These are phyloP conservation scores for Orobanche coerulescens DNA, from an alignment of 257 asterid species.

Conservation along the genomic window DNA sequence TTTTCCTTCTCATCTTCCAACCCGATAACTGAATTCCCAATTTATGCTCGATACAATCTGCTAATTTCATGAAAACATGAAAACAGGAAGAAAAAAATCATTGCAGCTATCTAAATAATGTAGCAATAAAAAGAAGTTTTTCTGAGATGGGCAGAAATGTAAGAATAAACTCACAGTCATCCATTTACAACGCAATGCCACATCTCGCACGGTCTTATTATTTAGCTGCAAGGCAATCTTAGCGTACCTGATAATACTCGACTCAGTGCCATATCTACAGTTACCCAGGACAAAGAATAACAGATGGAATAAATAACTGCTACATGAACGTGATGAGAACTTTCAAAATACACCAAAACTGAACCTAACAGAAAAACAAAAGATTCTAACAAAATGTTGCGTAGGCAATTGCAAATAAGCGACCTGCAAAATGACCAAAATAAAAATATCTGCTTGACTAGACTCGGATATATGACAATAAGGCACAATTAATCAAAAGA, in stretches of 20 bases:
- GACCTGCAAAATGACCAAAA: too few species aligned
- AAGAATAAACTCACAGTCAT: slow-evolving; percentile 57
- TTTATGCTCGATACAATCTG: too few species aligned
- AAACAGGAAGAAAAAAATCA: too few species aligned
- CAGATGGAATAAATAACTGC: not conserved
- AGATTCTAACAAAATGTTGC: not conserved
- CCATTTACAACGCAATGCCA: slow-evolving; percentile 96
- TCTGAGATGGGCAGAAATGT: not conserved
- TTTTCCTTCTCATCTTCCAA: too few species aligned
- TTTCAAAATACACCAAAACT: not conserved
- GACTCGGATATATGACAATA: too few species aligned
- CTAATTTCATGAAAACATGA: too few species aligned
- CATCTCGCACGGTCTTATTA: slow-evolving; percentile 87
- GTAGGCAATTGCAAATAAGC: not conserved
- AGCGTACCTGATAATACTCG: slow-evolving; percentile 71
- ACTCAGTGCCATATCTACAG: slow-evolving; percentile 70
- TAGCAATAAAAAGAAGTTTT: too few species aligned
- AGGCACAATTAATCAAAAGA: too few species aligned
- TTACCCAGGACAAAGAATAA: not conserved
- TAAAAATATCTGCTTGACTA: too few species aligned
- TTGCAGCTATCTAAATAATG: too few species aligned
- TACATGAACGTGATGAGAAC: not conserved
- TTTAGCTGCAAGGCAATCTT: slow-evolving; percentile 73
- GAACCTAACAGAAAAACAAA: not conserved
- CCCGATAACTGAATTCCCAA: too few species aligned